These are phyloP conservation scores for Aspergillus fijiensis DNA, from an alignment of 2,329 filamentous ascomycete genomes.

Conservation along the genomic window DNA sequence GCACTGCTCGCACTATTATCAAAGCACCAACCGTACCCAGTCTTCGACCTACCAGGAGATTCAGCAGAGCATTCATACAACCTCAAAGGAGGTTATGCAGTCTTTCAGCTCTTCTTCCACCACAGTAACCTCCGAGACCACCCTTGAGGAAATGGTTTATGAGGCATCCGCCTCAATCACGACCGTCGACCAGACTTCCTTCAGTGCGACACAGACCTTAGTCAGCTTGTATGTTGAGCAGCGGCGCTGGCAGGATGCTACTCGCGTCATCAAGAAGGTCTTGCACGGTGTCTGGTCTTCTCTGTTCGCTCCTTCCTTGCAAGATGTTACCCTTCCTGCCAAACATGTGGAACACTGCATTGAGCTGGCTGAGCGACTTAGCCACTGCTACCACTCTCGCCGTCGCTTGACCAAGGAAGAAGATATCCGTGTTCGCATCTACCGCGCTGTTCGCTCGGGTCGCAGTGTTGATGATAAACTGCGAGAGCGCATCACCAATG, in stretches of 20 bases:
- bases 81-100: conserved; percentile 45
- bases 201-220: conserved; percentile 44
- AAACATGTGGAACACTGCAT: conserved; percentile 48
- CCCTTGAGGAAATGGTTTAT: conserved; percentile 47
- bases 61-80: conserved; percentile 45
- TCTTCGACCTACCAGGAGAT: conserved; percentile 43
- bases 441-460: conserved; percentile 32
- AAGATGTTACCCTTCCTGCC: conserved; percentile 47
- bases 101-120: conserved; percentile 35
- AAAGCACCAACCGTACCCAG: conserved; percentile 36
- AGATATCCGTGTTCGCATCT: conserved; percentile 37
- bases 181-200: conserved; percentile 42
- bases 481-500: conserved; percentile 26
- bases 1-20: conserved; percentile 44
- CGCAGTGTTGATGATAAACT: conserved; percentile 34
- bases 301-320: conserved; percentile 46
- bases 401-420: conserved; percentile 38
- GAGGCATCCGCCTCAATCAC: conserved; percentile 42
- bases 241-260: conserved; percentile 50
- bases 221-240: conserved; percentile 46
- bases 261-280: conserved; percentile 47
- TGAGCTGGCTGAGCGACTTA: conserved; percentile 48
- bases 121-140: conserved; percentile 42
- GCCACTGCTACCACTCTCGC: conserved; percentile 46
- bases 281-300: conserved; percentile 50